Evolutionary conservation across 768 basidiomycete species (phyloP), one percentile per base, ranked within the genome.

Genomic region (Boletellus ananiceps): DNA sequence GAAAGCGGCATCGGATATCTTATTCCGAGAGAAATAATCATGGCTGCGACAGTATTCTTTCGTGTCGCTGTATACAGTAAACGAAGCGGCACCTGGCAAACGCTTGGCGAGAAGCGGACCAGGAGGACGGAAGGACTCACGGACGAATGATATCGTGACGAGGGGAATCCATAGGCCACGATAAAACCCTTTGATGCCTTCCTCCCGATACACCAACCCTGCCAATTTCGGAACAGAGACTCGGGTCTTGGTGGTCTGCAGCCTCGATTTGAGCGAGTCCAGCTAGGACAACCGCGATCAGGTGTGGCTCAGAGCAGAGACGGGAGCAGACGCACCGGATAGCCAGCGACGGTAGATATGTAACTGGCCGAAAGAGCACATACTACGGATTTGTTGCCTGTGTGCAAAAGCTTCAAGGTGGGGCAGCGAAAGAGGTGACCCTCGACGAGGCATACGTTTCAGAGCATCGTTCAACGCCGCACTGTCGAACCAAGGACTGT

Each of bases 91-190:
- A 55, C 90, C 88, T 93, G 56, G 23, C 54, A 16, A 34, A 49
- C 34, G 2, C 36, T 52, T 31, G 53, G 44, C 44, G 46, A 47
- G 43, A 35, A 19, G 27, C 19, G 52, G n/a, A 32, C 34, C 19
- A 5, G 19, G 7, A n/a, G 45, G 48, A 39, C 41, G 45, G 48
- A 44, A 33, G 18, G 40, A 90, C 89, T 71, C 67, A 84, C 95
- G 91, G 67, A 97, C 93, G 66, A 95, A 92, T 5, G 93, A 93
- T 59, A 98, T 98, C 8, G 93, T 95, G 69, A 93, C 76, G 47
- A 97, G 80, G 40, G 95, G 94, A 58, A 98, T 88, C 82, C 88
- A 90, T 44, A 93, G 63, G 49, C 91, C 91, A 49, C 93, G 79
- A 68, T 90, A 95, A 70, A 93, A 97, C 46, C 95, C 94, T 56